Conservation (phyloP, 1,284 basidiomycete genomes). For the Moesziomyces antarcticus region DNA sequence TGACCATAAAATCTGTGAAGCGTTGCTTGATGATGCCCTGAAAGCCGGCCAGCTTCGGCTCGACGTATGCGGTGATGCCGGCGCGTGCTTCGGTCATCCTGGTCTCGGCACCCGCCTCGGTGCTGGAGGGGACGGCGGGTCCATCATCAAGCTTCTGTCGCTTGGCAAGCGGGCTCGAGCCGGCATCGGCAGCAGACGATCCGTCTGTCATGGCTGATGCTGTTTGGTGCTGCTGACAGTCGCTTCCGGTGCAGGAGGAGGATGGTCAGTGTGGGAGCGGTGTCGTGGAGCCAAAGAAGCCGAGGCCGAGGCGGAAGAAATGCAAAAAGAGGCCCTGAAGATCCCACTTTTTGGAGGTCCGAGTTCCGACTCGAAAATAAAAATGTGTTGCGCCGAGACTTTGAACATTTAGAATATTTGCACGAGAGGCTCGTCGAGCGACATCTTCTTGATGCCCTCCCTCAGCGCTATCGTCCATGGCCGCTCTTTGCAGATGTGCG, state of each 20-base stretch:
- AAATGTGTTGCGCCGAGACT: too few relatives aligned
- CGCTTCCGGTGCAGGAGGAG: too few relatives aligned
- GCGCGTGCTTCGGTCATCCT: conserved; percentile 45
- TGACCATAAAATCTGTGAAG: conserved; percentile 63
- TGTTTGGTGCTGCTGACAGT: background rate
- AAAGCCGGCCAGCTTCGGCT: conserved; percentile 47
- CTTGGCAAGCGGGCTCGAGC: conserved; percentile 16
- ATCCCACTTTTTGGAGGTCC: too few relatives aligned
- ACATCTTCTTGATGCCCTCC: too few relatives aligned
- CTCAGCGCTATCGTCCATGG: too few relatives aligned
- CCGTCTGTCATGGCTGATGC: background rate
- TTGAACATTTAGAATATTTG: too few relatives aligned
- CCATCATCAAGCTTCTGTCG: conserved; percentile 16
- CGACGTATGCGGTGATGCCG: conserved; percentile 56
- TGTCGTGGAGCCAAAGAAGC: background rate
- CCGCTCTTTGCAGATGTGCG: too few relatives aligned
- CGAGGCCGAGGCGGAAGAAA: background rate
- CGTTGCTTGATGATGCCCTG: conserved; percentile 65
- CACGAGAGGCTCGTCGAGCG: too few relatives aligned
- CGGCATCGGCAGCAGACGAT: background rate
- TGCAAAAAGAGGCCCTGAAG: background rate
- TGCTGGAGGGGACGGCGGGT: background rate
- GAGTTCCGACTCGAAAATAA: too few relatives aligned
- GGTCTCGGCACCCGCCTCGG: conserved; percentile 9
- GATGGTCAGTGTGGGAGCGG: background rate